Base-by-base conservation (phyloP, 2,329 filamentous ascomycete genomes). In the Geosmithia putterillii region DNA sequence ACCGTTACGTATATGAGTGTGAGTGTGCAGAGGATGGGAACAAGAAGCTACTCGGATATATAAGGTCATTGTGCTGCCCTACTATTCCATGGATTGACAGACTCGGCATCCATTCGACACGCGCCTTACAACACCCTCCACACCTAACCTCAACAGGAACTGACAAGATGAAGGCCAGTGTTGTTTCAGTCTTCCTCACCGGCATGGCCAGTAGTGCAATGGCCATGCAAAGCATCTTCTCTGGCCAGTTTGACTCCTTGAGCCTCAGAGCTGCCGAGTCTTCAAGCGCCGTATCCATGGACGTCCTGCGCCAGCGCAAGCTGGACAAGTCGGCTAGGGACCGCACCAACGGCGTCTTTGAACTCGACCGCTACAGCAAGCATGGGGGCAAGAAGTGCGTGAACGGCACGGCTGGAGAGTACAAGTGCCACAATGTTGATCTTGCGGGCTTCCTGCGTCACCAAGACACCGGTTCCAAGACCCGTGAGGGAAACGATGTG, bases 381-480 rank as follows among this genome's bases (percentile, higher is more conserved):
- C 36, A 44, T 12, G 12, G 40, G 12, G 43, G 44, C 32, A 44
- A 44, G 14, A 19, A 44, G 20, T 63, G 60, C 46, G 47, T 51
- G 32, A 48, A 58, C 35, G 59, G 59, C 18, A 54, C 55, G 46
- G 53, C 58, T 5, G 58, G 57, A 36, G 58, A 57, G 42, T 59
- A 61, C 45, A 47, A 46, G 12, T 63, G 60, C 51, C 51, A 53
- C 34, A 61, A 60, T 40, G 52, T 65, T 44, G 61, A 66, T 47
- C 46, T 65, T 34, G 49, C 55, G 40, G 58, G 54, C 46, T 66
- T 66, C 53, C 45, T 64, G 25, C 54, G 56, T 43, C 63, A 66
- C 48, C 55, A 58, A 36, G 54, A 60, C 32, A 51, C 63, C 50
- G 59, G 59, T 25, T 57, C 55, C 37, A 46, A 45, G 14, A 60